Evolutionary conservation across 2,329 filamentous ascomycete species (phyloP), one percentile per base, ranked within the genome.

Genomic region (Ceratocystis destructans): DNA sequence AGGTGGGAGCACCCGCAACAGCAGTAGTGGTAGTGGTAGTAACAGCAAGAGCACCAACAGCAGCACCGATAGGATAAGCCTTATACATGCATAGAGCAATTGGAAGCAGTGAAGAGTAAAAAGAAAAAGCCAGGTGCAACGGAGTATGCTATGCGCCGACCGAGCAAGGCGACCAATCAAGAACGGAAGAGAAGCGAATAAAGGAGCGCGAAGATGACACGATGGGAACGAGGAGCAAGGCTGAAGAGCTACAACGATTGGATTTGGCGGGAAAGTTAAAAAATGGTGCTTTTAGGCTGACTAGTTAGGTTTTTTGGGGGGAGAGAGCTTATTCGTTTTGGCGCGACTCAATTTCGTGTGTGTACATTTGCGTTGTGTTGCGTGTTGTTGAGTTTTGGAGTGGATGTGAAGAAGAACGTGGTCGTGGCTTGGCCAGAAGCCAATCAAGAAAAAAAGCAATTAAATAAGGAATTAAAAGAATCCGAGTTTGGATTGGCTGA

Each of bases 61-160:
- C 22, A 17, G 28, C 28, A 31, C 12, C 28, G 33, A 41, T 28
- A 46, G 22, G 33, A 45, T 3, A 8, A 31, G 61, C 33, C 55
- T 37, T 65, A 69, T 61, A 66, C 53, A 65, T 64, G 64, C 64
- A 59, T 62, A 46, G 64, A 59, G 62, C 62, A 64, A 41, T 33
- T 37, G 31, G 62, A 31, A 41, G 57, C 33, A 53, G 50, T 48
- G 20, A 50, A 25, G 41, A 5, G 3, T 50, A 31, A 50, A 25
- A 53, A 41, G 3, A 41, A 41, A 15, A 41, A 41, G 10, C 3
- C 10, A 41, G 4, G 3, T 41, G 15, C 4, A 41, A 41, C 10
- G 37, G 4, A 1, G 37, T 41, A 41, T 41, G 12, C 59, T 53
- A 62, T 66, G 64, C 64, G 64, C 64, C 64, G 55, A 57, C 25